A percentile compares a stretch with the other conserved stretches of the same genome.
phyloP scores from a whole-genome alignment of 2,329 filamentous ascomycete genomes.

The Apiospora marii region DNA sequence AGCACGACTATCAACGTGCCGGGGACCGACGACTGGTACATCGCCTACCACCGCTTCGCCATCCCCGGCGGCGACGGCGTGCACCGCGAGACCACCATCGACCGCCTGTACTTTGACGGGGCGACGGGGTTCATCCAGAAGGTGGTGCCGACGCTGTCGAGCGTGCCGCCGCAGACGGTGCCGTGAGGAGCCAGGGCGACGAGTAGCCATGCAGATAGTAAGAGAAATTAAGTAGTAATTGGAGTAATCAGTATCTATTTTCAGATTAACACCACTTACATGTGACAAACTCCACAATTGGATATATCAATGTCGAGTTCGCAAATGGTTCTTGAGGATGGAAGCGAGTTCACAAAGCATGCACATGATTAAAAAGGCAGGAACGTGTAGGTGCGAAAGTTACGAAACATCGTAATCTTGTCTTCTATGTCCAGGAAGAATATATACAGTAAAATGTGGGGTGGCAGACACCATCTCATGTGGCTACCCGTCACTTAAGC shows the following conservation, averaged over 20 bases:
- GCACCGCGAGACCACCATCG: conserved; percentile 52
- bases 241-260: not conserved
- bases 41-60: conserved; percentile 56
- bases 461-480: not conserved
- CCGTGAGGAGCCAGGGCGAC: not conserved
- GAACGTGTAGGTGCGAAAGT: not conserved
- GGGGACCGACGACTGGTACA: conserved; percentile 57
- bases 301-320: too few species aligned
- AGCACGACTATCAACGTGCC: conserved; percentile 55
- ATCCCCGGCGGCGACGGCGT: conserved; percentile 55
- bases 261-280: too few species aligned
- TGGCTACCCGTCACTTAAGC: too few species aligned
- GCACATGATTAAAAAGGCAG: not conserved
- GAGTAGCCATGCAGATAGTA: not conserved
- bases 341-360: not conserved
- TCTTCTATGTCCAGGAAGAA: not conserved
- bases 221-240: not conserved
- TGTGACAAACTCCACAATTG: too few species aligned
- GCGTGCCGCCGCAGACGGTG: conserved; percentile 36
- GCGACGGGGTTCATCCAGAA: conserved; percentile 47
- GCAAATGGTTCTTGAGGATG: not conserved
- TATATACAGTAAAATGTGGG: not conserved
- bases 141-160: conserved; percentile 47
- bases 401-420: not conserved
- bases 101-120: conserved; percentile 49